Conservation (phyloP, 768 basidiomycete species). For the Kwoniella dejecticola region DNA sequence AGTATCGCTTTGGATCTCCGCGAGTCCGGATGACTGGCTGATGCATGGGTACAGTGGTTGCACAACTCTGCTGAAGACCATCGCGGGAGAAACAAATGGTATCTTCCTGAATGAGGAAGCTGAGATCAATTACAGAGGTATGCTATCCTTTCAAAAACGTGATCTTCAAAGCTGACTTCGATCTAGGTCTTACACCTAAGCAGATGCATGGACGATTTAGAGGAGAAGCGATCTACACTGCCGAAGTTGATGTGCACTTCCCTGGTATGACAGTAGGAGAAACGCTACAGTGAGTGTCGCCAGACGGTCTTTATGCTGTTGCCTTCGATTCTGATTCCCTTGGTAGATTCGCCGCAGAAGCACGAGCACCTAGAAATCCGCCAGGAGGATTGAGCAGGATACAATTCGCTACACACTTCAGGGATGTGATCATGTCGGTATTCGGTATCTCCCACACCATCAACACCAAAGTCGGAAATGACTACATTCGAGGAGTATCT, state of each 20-base stretch:
- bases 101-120: conserved; percentile 48
- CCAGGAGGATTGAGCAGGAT: conserved; percentile 54
- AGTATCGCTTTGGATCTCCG: conserved; percentile 6
- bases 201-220: conserved; percentile 60
- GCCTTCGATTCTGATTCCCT: not conserved
- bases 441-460: conserved; percentile 75
- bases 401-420: conserved; percentile 56
- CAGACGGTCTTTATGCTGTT: conserved; percentile 3
- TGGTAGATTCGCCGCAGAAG: conserved; percentile 41
- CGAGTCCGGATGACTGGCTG: not conserved
- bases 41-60: conserved; percentile 46
- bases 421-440: conserved; percentile 65
- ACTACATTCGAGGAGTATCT: conserved; percentile 63
- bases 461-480: conserved; percentile 76
- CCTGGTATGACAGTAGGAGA: conserved; percentile 54
- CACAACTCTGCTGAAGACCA: conserved; percentile 61
- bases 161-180: not conserved
- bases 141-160: conserved; percentile 9
- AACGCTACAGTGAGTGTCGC: conserved; percentile 44
- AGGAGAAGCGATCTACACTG: conserved; percentile 57
- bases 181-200: conserved; percentile 56
- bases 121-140: conserved; percentile 53
- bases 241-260: conserved; percentile 57
- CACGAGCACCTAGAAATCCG: conserved; percentile 54
- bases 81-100: conserved; percentile 57